Percentiles rank a stretch among this genome's conserved stretches.
These are phyloP conservation scores for Aspergillus sergii DNA, from an alignment of 2,329 filamentous ascomycete genomes.

Conservation along the genomic window DNA sequence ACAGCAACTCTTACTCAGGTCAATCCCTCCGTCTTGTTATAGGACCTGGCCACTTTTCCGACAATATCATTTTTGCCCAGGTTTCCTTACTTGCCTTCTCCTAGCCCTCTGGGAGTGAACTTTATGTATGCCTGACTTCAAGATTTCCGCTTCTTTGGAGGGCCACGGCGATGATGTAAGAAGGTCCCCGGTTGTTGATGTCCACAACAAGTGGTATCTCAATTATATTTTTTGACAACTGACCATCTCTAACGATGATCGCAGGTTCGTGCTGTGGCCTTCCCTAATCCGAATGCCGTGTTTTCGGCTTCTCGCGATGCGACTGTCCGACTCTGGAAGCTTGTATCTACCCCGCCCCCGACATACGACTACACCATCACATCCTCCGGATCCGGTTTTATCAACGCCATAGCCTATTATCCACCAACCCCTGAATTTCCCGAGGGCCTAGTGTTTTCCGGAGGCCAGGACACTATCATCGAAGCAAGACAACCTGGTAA, in stretches of 20 bases:
- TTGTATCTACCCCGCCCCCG: constrained; percentile 65
- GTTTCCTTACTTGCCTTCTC: not conserved
- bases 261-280: constrained; percentile 84
- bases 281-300: constrained; percentile 70
- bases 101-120: constrained; percentile 11
- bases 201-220: constrained; percentile 17
- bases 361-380: constrained; percentile 76
- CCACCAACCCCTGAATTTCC: constrained; percentile 69
- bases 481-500: constrained; percentile 78
- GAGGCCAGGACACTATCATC: constrained; percentile 89
- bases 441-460: constrained; percentile 81
- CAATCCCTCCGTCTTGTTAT: not conserved
- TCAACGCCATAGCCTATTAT: constrained; percentile 81
- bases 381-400: constrained; percentile 78
- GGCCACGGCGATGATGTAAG: constrained; percentile 94
- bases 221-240: constrained; percentile 22
- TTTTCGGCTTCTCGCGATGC: constrained; percentile 90
- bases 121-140: constrained; percentile 75
- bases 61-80: not conserved
- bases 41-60: not conserved
- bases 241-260: constrained; percentile 62
- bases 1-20: constrained; percentile 6
- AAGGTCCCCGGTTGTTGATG: constrained; percentile 24
- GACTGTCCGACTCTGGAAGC: constrained; percentile 84
- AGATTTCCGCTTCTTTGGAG: constrained; percentile 84